Conservation (phyloP, 345 rosid species). For the Cochlearia excelsa region DNA sequence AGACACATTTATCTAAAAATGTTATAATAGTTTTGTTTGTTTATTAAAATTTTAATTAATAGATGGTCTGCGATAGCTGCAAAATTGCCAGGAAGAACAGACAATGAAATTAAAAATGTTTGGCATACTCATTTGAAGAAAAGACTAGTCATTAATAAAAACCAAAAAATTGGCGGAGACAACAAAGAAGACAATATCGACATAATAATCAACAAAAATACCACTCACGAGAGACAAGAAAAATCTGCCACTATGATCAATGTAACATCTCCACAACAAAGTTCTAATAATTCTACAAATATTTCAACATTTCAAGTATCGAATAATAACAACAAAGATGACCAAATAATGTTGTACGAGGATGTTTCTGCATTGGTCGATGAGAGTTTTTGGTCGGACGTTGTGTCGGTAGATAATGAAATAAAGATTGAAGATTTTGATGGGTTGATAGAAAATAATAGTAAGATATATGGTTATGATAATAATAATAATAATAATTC, state of each 20-base stretch:
- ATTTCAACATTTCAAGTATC: not conserved
- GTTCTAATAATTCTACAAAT: constrained; percentile 15
- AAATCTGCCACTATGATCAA: constrained; percentile 13
- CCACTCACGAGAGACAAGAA: constrained; percentile 5
- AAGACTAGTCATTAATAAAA: constrained; percentile 39
- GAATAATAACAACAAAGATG: not conserved
- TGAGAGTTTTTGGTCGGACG: constrained; percentile 53
- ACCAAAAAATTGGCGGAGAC: constrained; percentile 31
- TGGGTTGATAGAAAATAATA: constrained; percentile 2
- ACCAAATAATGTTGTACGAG: constrained; percentile 21
- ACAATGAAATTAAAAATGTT: constrained; percentile 80
- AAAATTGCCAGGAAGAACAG: constrained; percentile 72
- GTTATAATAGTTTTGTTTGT: constrained; percentile 8
- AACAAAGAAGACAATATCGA: constrained; percentile 5
- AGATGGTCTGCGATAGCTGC: constrained; percentile 94
- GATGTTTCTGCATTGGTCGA: constrained; percentile 38
- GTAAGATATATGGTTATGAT: not conserved
- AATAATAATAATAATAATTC: constrained; percentile 9
- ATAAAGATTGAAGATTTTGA: constrained; percentile 21
- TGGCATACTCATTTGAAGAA: constrained; percentile 87
- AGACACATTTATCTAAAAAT: constrained; percentile 1
- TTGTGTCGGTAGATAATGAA: constrained; percentile 39
- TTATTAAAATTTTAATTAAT: constrained; percentile 14
- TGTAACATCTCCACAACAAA: constrained; percentile 32
- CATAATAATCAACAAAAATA: not conserved